Evolutionary conservation across 2,329 filamentous ascomycete species (phyloP).

Genomic region (Achaetomium macrosporum): DNA sequence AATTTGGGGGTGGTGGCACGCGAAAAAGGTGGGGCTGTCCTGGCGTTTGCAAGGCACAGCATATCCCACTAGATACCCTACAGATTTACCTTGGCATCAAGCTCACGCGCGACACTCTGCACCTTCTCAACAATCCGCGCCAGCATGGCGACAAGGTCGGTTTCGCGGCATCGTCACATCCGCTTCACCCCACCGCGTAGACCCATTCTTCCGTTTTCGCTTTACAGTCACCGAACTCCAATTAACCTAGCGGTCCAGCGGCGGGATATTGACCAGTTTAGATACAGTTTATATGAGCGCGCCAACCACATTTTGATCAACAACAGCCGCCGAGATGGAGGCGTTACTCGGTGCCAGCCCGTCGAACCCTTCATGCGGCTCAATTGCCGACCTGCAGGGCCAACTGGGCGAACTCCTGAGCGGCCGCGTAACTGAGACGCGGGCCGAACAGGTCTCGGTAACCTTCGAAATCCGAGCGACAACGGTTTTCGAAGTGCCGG

Average conservation of each 20-base stretch:
- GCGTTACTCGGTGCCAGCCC: slow-evolving; percentile 29
- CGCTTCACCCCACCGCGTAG: no score
- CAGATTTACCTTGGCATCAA: neutral
- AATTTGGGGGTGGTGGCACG: no score
- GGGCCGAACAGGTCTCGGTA: slow-evolving; percentile 44
- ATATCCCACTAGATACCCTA: no score
- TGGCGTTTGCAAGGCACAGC: no score
- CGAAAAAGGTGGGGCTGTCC: no score
- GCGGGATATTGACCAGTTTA: neutral
- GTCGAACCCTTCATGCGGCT: slow-evolving; percentile 31
- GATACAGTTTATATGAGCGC: neutral
- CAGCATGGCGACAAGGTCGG: neutral
- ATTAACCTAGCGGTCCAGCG: neutral
- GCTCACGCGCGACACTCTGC: neutral
- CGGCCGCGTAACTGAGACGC: slow-evolving; percentile 40
- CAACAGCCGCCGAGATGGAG: slow-evolving; percentile 25
- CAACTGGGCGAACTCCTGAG: slow-evolving; percentile 39
- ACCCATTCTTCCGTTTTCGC: neutral
- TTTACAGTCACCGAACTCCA: neutral
- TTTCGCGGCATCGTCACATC: neutral
- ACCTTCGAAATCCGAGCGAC: slow-evolving; percentile 43
- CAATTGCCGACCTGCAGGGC: slow-evolving; percentile 41
- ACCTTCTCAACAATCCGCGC: neutral
- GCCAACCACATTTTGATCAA: neutral
- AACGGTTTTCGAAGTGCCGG: slow-evolving; percentile 38